Conservation (phyloP, 2,329 filamentous ascomycete genomes). For the Diaporthe eres region DNA sequence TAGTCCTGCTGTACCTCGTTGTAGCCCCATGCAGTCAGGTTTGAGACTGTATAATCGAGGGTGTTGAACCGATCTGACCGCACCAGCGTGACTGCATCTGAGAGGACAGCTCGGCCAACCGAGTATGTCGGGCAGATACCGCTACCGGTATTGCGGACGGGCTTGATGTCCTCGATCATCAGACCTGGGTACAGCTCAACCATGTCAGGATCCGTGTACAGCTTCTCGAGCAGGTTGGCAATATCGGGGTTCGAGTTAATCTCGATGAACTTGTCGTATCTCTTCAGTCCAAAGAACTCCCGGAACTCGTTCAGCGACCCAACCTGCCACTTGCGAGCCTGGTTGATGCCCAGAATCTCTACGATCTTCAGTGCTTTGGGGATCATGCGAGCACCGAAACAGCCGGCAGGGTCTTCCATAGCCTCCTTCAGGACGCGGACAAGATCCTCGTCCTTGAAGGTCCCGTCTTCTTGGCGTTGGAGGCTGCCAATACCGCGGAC, state of each 20-base stretch:
- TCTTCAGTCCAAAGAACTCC: conserved; percentile 72
- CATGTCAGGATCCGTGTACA: conserved; percentile 75
- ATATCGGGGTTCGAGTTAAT: conserved; percentile 72
- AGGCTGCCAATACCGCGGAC: conserved; percentile 64
- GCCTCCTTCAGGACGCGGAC: conserved; percentile 67
- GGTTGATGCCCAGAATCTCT: conserved; percentile 74
- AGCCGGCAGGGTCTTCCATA: conserved; percentile 73
- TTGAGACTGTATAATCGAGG: conserved; percentile 69
- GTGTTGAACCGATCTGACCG: conserved; percentile 77
- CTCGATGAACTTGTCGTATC: conserved; percentile 69
- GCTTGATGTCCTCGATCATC: conserved; percentile 55
- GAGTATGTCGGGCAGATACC: conserved; percentile 35
- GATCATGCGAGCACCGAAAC: conserved; percentile 72
- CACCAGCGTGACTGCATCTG: conserved; percentile 73
- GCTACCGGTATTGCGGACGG: conserved; percentile 12
- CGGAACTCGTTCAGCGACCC: conserved; percentile 76
- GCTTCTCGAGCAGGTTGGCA: conserved; percentile 66
- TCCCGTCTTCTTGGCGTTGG: conserved; percentile 62
- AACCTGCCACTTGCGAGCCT: conserved; percentile 73
- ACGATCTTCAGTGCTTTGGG: conserved; percentile 71
- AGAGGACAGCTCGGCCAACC: conserved; percentile 63
- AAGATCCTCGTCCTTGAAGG: conserved; percentile 70
- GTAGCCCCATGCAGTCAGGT: conserved; percentile 76
- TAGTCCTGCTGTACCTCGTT: conserved; percentile 33
- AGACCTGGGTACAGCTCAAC: conserved; percentile 80